Evolutionary conservation across 768 basidiomycete genomes (phyloP).

Genomic region (Holtermanniella nyarrowii): DNA sequence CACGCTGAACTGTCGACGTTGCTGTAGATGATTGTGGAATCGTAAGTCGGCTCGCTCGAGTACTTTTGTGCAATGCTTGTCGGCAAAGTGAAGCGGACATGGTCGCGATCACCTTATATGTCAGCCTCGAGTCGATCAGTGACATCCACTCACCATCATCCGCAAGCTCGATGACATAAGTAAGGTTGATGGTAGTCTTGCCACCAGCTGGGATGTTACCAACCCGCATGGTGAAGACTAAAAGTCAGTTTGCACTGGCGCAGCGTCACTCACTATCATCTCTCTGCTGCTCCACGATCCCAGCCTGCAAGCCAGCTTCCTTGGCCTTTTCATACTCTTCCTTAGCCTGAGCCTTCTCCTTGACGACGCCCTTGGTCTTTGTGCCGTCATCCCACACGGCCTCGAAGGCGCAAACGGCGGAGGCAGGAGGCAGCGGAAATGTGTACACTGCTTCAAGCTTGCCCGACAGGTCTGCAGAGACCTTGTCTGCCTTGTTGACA

Average conservation of each 20-base stretch:
- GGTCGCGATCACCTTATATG: slow-evolving; percentile 30
- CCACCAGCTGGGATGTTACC: slow-evolving; percentile 6
- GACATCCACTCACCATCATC: slow-evolving; percentile 47
- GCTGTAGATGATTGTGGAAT: slow-evolving; percentile 5
- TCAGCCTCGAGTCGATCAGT: too few relatives aligned
- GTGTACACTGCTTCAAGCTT: slow-evolving; percentile 43
- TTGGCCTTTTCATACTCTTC: slow-evolving; percentile 45
- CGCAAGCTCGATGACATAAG: slow-evolving; percentile 52
- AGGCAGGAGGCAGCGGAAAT: slow-evolving; percentile 53
- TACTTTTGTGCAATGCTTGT: slow-evolving; percentile 8
- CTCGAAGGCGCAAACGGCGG: slow-evolving; percentile 51
- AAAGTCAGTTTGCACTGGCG: too few relatives aligned
- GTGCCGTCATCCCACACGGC: slow-evolving; percentile 47
- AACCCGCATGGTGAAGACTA: slow-evolving; percentile 5
- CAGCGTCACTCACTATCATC: slow-evolving; percentile 6
- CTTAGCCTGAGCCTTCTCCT: slow-evolving; percentile 47
- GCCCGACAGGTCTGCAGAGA: neutral
- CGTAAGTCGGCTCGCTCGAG: neutral
- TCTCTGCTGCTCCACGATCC: slow-evolving; percentile 44
- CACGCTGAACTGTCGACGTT: too few relatives aligned
- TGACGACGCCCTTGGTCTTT: slow-evolving; percentile 45
- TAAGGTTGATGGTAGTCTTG: slow-evolving; percentile 6
- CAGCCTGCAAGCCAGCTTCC: slow-evolving; percentile 43
- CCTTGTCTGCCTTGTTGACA: neutral
- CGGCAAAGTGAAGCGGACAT: slow-evolving; percentile 42